Percentiles rank a stretch among this genome's conserved stretches.
These are phyloP conservation scores for Ogataea saltuana DNA, from an alignment of 805 yeast genomes.

Conservation along the genomic window DNA sequence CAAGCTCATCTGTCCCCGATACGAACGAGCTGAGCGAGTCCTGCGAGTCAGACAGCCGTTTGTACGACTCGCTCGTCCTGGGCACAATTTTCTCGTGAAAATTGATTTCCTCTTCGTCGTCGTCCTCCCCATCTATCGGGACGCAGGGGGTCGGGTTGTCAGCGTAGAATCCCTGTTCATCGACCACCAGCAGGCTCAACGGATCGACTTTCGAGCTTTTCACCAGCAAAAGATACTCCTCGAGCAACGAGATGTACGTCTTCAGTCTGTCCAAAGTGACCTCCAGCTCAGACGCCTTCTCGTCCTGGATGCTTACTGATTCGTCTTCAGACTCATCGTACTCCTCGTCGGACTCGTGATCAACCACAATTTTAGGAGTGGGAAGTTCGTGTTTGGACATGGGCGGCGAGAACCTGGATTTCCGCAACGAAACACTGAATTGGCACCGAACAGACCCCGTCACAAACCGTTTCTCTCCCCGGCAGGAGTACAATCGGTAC, in stretches of 20 bases:
- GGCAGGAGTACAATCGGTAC: slow-evolving; percentile 28
- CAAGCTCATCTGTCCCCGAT: slow-evolving; percentile 24
- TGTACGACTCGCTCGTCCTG: neutral
- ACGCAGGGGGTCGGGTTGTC: slow-evolving; percentile 8
- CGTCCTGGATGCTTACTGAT: slow-evolving; percentile 1
- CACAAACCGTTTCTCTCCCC: slow-evolving; percentile 29
- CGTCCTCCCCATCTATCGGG: slow-evolving; percentile 1
- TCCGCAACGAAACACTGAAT: slow-evolving; percentile 19
- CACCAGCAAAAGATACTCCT: slow-evolving; percentile 9
- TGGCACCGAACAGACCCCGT: slow-evolving; percentile 29
- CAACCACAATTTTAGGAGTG: slow-evolving; percentile 4
- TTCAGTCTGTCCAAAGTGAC: slow-evolving; percentile 11
- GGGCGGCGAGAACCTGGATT: neutral
- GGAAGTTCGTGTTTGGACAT: neutral
- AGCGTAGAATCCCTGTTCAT: slow-evolving; percentile 27
- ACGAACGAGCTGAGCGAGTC: slow-evolving; percentile 12
- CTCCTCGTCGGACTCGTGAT: slow-evolving; percentile 19
- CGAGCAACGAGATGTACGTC: slow-evolving; percentile 16
- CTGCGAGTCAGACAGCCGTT: neutral
- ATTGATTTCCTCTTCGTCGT: slow-evolving; percentile 12
- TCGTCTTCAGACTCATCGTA: slow-evolving; percentile 23
- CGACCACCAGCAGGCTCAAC: slow-evolving; percentile 13
- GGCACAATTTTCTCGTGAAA: slow-evolving; percentile 11
- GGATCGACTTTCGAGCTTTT: slow-evolving; percentile 20
- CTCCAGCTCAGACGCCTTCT: neutral